Evolutionary conservation across 192 early-diverging fungal genomes (phyloP), one percentile per base, ranked within the genome.

Genomic region (Backusella mclennaniae): DNA sequence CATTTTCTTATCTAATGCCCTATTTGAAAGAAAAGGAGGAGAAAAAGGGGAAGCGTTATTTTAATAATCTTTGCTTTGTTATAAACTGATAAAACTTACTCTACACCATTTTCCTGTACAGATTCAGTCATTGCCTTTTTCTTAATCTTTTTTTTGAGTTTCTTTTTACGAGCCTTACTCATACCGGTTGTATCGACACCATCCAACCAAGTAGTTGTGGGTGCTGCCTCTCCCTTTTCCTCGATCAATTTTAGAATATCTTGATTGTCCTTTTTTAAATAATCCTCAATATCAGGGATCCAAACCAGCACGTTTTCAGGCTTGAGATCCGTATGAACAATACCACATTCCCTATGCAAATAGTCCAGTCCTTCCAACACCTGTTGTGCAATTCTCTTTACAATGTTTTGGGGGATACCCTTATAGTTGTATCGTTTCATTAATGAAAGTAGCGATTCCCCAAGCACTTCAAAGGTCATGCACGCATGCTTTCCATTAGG

Each of bases 311-410:
- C 92, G 81, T 98, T 98, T 83, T 98, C 97, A 12, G 96, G 97
- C 79, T 99, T 99, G 53, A 99, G 79, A 81, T 99, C 97, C 0
- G 97, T 99, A 85, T 99, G 97, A 72, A 99, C 96, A 78, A 99
- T 96, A 35, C 90, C 90, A 86, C 97, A 99, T 66, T 95, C 91
- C 8, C 89, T 83, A 82, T 99, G 97, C 77, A 99, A 87, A 80
- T 96, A 99, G 56, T 96, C 96, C 75, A 99, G 79, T 8, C 94
- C 96, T 82, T 94, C 88, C 44, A 97, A 84, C 2, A 97, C 91
- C 80, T 99, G 97, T 73, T 93, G 90, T 8, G 92, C 85, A 74
- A 99, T 93, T 49, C 96, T 92, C 82, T 94, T 94, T 59, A 99
- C 97, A 63, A 97, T 90, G 23, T 85, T 84, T 1, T 89, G 69